phyloP scores from a whole-genome alignment of 345 rosid genomes.

The Salix udensis region DNA sequence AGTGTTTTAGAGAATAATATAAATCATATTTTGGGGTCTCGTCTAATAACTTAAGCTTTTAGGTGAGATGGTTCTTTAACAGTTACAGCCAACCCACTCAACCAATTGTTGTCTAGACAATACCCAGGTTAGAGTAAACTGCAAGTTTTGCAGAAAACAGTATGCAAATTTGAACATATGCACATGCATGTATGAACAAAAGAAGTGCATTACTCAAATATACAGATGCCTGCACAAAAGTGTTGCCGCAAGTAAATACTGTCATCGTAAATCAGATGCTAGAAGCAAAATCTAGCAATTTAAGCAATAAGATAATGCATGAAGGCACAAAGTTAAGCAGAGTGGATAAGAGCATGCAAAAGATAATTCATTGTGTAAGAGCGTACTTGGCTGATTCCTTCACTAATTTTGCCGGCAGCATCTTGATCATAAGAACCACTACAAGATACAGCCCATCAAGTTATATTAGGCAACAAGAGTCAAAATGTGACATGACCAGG shows the following conservation, averaged over 20 bases:
- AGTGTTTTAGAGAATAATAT: too few species aligned
- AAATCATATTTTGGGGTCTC: too few species aligned
- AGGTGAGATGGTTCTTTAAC: too few species aligned
- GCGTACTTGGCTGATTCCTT: slow-evolving; percentile 56
- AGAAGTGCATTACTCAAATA: not conserved
- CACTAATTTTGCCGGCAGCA: slow-evolving; percentile 38
- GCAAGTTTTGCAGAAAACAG: not conserved
- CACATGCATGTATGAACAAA: not conserved
- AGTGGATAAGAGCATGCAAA: not conserved
- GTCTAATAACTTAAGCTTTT: rapidly evolving
- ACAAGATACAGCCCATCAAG: slow-evolving; percentile 29
- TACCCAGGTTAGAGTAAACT: not conserved
- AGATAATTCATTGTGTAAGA: not conserved
- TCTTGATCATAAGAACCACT: slow-evolving; percentile 41
- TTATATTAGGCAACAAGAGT: slow-evolving; percentile 13
- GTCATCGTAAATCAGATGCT: not conserved
- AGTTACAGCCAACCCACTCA: not conserved
- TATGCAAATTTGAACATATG: not conserved
- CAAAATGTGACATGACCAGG: slow-evolving; percentile 1
- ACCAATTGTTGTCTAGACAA: not conserved
- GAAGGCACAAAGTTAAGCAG: not conserved
- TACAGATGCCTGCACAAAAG: not conserved
- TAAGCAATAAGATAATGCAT: not conserved
- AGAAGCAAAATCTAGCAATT: not conserved
- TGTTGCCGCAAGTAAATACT: not conserved